phyloP scores from a whole-genome alignment of 345 rosid genomes.

The Sapria himalayana region DNA sequence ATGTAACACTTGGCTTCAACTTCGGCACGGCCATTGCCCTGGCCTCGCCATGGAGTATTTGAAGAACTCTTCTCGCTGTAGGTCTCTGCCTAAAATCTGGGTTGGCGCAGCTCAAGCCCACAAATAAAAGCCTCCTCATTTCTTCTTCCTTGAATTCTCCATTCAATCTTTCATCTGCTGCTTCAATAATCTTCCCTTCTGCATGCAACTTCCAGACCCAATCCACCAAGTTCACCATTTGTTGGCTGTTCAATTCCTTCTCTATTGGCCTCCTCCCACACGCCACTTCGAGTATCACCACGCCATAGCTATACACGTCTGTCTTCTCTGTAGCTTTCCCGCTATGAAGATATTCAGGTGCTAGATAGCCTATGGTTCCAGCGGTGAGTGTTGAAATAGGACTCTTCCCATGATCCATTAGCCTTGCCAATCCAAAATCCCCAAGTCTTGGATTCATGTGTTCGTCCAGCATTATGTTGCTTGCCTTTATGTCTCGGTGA shows the following conservation, averaged over 20 bases:
- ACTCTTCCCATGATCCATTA: constrained; percentile 81
- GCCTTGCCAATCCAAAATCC: constrained; percentile 85
- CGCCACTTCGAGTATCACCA: constrained; percentile 70
- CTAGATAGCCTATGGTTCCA: constrained; percentile 92
- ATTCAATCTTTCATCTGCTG: constrained; percentile 50
- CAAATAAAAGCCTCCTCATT: constrained; percentile 64
- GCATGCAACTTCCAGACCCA: constrained; percentile 73
- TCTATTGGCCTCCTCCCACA: constrained; percentile 90
- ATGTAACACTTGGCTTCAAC: constrained; percentile 62
- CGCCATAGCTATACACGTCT: constrained; percentile 77
- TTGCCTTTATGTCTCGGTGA: constrained; percentile 76
- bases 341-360: constrained; percentile 88
- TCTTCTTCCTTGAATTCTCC: constrained; percentile 40
- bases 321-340: constrained; percentile 87
- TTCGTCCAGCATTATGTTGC: constrained; percentile 75
- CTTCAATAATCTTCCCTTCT: constrained; percentile 53
- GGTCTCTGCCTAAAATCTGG: constrained; percentile 66
- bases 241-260: constrained; percentile 35
- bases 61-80: constrained; percentile 67
- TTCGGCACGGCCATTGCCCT: constrained; percentile 32
- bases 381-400: constrained; percentile 90
- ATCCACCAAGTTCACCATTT: constrained; percentile 71
- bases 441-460: constrained; percentile 75
- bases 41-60: constrained; percentile 51
- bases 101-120: constrained; percentile 71